Base-by-base conservation (phyloP, 2,329 filamentous ascomycete species). In the Phoma sp. region DNA sequence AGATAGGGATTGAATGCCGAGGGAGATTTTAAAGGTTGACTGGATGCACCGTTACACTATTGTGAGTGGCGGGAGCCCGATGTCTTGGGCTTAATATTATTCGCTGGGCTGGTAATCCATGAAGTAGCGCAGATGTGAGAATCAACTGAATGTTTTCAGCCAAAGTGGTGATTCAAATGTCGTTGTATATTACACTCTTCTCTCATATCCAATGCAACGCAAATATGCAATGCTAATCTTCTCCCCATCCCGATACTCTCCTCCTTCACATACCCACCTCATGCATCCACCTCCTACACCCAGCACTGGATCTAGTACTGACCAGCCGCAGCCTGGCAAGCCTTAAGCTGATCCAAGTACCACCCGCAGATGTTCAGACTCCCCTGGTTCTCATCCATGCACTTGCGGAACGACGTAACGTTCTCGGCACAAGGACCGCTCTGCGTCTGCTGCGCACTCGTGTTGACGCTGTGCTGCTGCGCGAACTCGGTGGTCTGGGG, bases 331-430 rank as follows among this genome's bases (percentile, higher is more conserved):
- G 68, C 60, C 76, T 81, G 80, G 62, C 80, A 82, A 15, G 79
- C 79, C 77, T 81, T 81, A 34, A 99, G 83, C 85, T 99, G 93
- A 77, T 99, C 95, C 69, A 99, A 81, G 78, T 99, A 99, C 93
- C 93, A 99, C 65, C 90, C 90, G 81, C 95, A 99, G 74, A 97
- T 96, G 74, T 89, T 88, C 89, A 99, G 87, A 80, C 95, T 92
- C 66, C 95, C 95, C 74, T 87, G 82, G 78, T 99, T 90, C 73
- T 98, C 91, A 77, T 98, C 93, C 88, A 99, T 89, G 84, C 95
- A 99, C 81, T 88, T 89, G 71, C 92, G 93, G 84, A 99, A 98
- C 79, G 85, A 86, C 78, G 87, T 86, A 48, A 92, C 87, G 67
- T 95, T 92, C 48, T 83, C 85, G 61, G 87, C 86, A 80, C 95